These are phyloP conservation scores for Capsicum rhomboideum DNA, from an alignment of 257 asterid genomes.

Conservation along the genomic window DNA sequence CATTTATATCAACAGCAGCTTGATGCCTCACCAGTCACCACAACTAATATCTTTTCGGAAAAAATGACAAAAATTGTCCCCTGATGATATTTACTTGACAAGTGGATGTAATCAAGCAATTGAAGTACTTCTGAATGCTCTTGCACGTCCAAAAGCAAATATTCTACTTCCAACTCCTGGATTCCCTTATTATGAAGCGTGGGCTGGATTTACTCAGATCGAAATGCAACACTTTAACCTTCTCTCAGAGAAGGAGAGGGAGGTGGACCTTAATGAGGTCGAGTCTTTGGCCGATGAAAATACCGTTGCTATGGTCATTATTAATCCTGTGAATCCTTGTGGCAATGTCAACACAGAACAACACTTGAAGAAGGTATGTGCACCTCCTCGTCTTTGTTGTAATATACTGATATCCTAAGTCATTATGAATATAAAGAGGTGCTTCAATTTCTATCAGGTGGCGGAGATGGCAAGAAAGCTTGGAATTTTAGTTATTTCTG, in stretches of 20 bases:
- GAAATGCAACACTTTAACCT: slow-evolving; percentile 63
- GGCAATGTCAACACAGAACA: slow-evolving; percentile 49
- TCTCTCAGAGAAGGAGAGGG: slow-evolving; percentile 51
- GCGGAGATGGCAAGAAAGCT: slow-evolving; percentile 53
- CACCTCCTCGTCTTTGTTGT: neutral
- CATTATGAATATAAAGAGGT: neutral
- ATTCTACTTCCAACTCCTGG: slow-evolving; percentile 63
- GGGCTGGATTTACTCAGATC: slow-evolving; percentile 40
- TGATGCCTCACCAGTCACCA: too few relatives aligned
- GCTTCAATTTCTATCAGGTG: slow-evolving; percentile 21
- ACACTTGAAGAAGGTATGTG: slow-evolving; percentile 48
- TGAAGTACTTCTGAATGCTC: slow-evolving; percentile 37
- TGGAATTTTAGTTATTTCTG: slow-evolving; percentile 56
- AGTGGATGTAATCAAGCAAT: slow-evolving; percentile 60
- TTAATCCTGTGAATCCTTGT: slow-evolving; percentile 78
- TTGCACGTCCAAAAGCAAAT: slow-evolving; percentile 56
- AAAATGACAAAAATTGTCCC: slow-evolving; percentile 33
- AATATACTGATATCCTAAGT: neutral
- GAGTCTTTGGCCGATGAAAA: slow-evolving; percentile 60
- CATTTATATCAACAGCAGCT: too few relatives aligned
- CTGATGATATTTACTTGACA: slow-evolving; percentile 46
- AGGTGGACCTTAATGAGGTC: slow-evolving; percentile 46
- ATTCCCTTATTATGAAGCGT: slow-evolving; percentile 52
- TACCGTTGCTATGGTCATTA: slow-evolving; percentile 59
- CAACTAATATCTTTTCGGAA: too few relatives aligned